These are phyloP conservation scores for Phialocephala sp. DNA, from an alignment of 2,329 filamentous ascomycete species.

Conservation along the genomic window DNA sequence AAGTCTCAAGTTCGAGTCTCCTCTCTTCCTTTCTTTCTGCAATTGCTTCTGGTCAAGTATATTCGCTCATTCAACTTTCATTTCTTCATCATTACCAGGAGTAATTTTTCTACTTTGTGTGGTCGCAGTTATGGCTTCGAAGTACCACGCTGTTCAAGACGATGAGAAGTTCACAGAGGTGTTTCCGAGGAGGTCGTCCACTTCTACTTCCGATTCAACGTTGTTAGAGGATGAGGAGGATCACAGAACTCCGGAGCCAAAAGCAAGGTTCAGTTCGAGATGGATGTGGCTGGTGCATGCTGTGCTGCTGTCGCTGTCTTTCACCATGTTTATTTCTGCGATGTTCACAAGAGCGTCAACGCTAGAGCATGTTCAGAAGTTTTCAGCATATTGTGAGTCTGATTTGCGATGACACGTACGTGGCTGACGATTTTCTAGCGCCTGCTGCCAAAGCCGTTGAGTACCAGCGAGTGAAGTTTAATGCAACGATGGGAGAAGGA, in stretches of 20 bases:
- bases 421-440: slow-evolving; percentile 43
- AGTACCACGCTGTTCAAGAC: slow-evolving; percentile 36
- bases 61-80: slow-evolving; percentile 28
- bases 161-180: slow-evolving; percentile 38
- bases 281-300: slow-evolving; percentile 42
- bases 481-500: slow-evolving; percentile 49
- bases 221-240: slow-evolving; percentile 39
- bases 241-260: slow-evolving; percentile 13
- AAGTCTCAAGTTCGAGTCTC: slow-evolving; percentile 9
- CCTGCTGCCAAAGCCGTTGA: slow-evolving; percentile 53
- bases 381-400: slow-evolving; percentile 53
- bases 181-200: slow-evolving; percentile 29
- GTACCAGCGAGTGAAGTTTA: slow-evolving; percentile 57
- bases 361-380: slow-evolving; percentile 44
- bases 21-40: slow-evolving; percentile 17
- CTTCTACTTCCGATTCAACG: slow-evolving; percentile 35
- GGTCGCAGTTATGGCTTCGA: slow-evolving; percentile 35
- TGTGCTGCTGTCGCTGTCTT: slow-evolving; percentile 36
- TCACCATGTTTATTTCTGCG: slow-evolving; percentile 37
- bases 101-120: slow-evolving; percentile 26
- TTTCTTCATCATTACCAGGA: slow-evolving; percentile 32
- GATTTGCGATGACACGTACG: background rate
- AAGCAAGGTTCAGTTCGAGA: slow-evolving; percentile 21
- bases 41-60: slow-evolving; percentile 40
- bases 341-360: slow-evolving; percentile 39